Conservation (phyloP, 2,329 filamentous ascomycete genomes). For the Magnaporthiopsis rhizophila region DNA sequence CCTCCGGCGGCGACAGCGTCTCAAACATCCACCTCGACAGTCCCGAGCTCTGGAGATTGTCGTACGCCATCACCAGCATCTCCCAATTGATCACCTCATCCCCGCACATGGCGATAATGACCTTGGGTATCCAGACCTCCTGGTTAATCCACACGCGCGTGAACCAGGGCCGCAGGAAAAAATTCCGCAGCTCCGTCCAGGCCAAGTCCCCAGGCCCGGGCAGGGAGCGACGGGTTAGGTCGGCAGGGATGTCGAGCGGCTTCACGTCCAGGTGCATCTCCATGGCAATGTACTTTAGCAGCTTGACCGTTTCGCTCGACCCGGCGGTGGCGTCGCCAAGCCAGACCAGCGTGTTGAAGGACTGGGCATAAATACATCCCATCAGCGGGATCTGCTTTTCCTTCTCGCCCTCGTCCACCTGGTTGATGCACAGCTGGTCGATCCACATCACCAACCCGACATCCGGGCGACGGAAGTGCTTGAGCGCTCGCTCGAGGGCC, state of each 20-base stretch:
- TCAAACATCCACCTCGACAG: background rate
- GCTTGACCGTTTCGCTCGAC: background rate
- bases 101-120: background rate
- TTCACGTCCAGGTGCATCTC: background rate
- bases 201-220: background rate
- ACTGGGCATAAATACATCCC: conserved; percentile 10
- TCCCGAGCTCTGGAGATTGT: background rate
- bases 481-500: background rate
- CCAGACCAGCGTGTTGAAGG: background rate
- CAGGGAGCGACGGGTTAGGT: background rate
- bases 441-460: conserved; percentile 8
- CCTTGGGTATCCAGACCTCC: background rate
- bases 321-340: background rate
- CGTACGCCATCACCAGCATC: background rate
- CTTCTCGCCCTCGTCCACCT: conserved; percentile 10
- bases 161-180: background rate
- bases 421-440: conserved; percentile 13
- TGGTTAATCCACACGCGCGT: background rate
- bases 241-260: background rate
- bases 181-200: background rate
- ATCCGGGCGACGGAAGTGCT: background rate
- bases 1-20: background rate
- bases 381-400: conserved; percentile 10
- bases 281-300: background rate
- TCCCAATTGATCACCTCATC: background rate